Evolutionary conservation across 495 filamentous ascomycete species (phyloP).

Genomic region (Penicillium longicatenatum): DNA sequence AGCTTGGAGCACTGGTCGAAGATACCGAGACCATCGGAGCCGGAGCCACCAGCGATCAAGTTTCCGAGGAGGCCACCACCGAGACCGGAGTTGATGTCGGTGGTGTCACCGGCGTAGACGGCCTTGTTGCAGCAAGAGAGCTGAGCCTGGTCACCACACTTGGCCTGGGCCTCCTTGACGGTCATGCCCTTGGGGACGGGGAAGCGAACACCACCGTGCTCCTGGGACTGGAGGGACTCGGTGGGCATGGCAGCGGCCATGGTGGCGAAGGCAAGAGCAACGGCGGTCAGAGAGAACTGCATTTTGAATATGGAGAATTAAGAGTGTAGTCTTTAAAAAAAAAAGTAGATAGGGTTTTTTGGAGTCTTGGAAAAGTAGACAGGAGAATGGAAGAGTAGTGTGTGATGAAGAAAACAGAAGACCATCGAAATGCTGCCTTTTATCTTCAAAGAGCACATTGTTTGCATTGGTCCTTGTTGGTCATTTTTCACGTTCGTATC

Average conservation of each 20-base stretch:
- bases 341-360: conserved; percentile 13
- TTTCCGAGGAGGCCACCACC: conserved; percentile 30
- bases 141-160: conserved; percentile 52
- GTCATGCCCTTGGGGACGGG: conserved; percentile 44
- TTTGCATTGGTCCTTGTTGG: conserved; percentile 10
- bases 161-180: conserved; percentile 47
- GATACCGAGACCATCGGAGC: conserved; percentile 35
- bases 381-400: conserved; percentile 15
- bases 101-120: conserved; percentile 45
- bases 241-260: conserved; percentile 18
- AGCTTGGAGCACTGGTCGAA: conserved; percentile 46
- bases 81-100: conserved; percentile 30
- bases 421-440: conserved; percentile 19
- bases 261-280: conserved; percentile 21
- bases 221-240: conserved; percentile 12
- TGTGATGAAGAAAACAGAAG: conserved; percentile 10
- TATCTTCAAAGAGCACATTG: conserved; percentile 21
- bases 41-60: conserved; percentile 37
- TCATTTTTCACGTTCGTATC: conserved; percentile 5
- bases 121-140: conserved; percentile 53
- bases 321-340: conserved; percentile 28
- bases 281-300: conserved; percentile 28
- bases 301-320: conserved; percentile 25
- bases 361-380: conserved; percentile 11
- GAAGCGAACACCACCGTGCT: conserved; percentile 4